phyloP scores from a whole-genome alignment of 345 rosid species.

The Stellera chamaejasme region DNA sequence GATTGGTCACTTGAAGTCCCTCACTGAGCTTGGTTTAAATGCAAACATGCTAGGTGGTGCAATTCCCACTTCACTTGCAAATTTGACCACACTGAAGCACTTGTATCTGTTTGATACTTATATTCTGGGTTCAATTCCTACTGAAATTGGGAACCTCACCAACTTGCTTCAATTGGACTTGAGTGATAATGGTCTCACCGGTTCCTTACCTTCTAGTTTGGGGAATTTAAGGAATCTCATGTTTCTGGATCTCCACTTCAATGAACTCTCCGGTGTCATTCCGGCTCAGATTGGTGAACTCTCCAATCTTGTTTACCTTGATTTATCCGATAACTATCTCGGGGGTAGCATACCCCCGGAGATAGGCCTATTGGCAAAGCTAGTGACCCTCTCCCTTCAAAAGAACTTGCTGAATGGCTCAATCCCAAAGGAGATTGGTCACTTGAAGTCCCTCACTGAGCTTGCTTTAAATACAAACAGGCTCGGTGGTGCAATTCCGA shows the following conservation, averaged over 20 bases:
- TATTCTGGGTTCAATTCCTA: conserved; percentile 7
- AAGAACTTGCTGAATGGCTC: conserved; percentile 9
- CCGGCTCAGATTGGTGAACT: conserved; percentile 15
- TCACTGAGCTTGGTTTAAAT: conserved; percentile 9
- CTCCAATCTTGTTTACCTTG: conserved; percentile 19
- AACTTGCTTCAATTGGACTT: conserved; percentile 13
- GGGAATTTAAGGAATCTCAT: not conserved
- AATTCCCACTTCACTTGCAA: conserved; percentile 15
- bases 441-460: conserved; percentile 3
- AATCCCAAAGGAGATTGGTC: conserved; percentile 13
- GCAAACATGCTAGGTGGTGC: conserved; percentile 12
- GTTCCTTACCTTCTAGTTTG: conserved; percentile 5
- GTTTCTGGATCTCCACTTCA: conserved; percentile 7
- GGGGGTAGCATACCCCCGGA: conserved; percentile 10
- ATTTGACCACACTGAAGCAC: conserved; percentile 4
- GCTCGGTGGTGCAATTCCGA: conserved; percentile 13
- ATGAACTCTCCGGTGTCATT: conserved; percentile 12
- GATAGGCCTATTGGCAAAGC: conserved; percentile 13
- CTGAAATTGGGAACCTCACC: conserved; percentile 1
- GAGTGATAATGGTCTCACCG: conserved; percentile 17
- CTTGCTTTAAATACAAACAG: conserved; percentile 13
- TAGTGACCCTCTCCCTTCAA: conserved; percentile 5
- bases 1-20: conserved; percentile 8
- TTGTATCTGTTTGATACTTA: not conserved
- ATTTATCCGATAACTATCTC: conserved; percentile 6